These are phyloP conservation scores for Thelonectria blattea DNA, from an alignment of 2,329 filamentous ascomycete genomes.

Conservation along the genomic window DNA sequence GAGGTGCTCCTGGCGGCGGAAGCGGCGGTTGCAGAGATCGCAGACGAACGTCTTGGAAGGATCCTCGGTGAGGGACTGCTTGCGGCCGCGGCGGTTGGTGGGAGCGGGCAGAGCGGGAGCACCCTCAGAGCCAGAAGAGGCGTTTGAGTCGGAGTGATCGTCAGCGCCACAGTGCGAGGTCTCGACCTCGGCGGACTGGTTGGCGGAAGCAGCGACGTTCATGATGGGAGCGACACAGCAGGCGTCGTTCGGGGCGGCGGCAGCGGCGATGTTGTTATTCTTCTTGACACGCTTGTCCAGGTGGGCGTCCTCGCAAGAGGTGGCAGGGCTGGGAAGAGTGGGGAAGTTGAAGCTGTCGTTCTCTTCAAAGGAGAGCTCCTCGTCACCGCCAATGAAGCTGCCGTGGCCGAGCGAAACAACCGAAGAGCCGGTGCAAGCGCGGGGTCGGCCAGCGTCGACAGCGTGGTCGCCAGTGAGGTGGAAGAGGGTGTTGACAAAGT, in stretches of 20 bases:
- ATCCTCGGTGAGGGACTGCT: conserved; percentile 97
- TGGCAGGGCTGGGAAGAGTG: conserved; percentile 65
- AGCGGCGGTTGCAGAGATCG: conserved; percentile 93
- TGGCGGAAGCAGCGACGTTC: conserved; percentile 46
- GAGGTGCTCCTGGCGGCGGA: conserved; percentile 96
- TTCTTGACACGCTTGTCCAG: conserved; percentile 65
- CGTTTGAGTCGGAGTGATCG: conserved; percentile 47
- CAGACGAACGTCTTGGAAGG: conserved; percentile 98
- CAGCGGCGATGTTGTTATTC: conserved; percentile 30
- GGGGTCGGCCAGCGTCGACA: conserved; percentile 71
- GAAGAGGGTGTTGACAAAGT: conserved; percentile 74
- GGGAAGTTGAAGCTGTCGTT: conserved; percentile 65
- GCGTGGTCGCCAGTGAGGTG: conserved; percentile 59
- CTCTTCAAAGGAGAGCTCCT: conserved; percentile 78
- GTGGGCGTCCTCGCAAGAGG: conserved; percentile 53
- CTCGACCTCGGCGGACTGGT: conserved; percentile 43
- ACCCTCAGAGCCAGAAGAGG: conserved; percentile 53
- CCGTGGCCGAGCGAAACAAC: conserved; percentile 75
- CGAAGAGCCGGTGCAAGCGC: conserved; percentile 71
- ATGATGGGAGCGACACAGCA: conserved; percentile 47
- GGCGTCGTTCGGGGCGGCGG: neutral
- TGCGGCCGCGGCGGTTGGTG: conserved; percentile 90
- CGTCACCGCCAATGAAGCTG: conserved; percentile 76
- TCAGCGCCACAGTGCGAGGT: conserved; percentile 45
- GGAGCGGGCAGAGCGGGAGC: conserved; percentile 57